Base-by-base conservation (phyloP, 768 basidiomycete species). In the Galerina marginata region DNA sequence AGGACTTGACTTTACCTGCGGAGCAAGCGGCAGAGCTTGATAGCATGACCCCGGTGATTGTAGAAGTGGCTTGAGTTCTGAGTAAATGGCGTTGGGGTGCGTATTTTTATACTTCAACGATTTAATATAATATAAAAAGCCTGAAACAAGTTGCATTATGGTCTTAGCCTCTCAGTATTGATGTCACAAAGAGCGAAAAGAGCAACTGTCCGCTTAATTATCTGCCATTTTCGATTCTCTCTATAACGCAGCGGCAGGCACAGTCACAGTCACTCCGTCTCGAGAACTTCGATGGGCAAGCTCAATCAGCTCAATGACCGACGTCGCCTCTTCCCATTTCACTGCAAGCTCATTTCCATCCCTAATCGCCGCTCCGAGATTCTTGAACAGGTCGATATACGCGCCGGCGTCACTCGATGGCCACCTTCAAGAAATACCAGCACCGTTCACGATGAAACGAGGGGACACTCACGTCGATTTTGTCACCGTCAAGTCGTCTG, bases 301-400 rank as follows among this genome's bases (percentile, higher is more conserved):
- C 73, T 94, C 90, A 65, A 94, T 85, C 70, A 95, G 80, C 75
- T 90, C 84, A 64, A 95, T 86, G 6, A 91, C 88, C 6, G 80
- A 73, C 9, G 84, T 83, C 0, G 90, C 86, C 70, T 94, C 86
- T 65, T 86, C 84, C 82, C 91, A 93, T 71, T 86, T 91, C 44
- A 95, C 85, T 6, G 78, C 80, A 37, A 79, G 80, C 54, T 83
- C 80, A 6, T 76, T 80, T 3, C 80, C 81, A 23, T 81, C 72
- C 36, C 86, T 78, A 57, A 93, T 89, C 6, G 83, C 83, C 25
- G 77, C 81, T 11, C 85, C 90, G 23, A 92, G 74, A 65, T 92
- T 89, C 58, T 77, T 81, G 79, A 87, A 92, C 52, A 92, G 73
- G 26, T 80, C 80, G 7, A 79, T 71, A 66, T 91, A 92, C 45